Base-by-base conservation (phyloP, 1,139 yeast genomes). In the Sugiyamaella japonica region DNA sequence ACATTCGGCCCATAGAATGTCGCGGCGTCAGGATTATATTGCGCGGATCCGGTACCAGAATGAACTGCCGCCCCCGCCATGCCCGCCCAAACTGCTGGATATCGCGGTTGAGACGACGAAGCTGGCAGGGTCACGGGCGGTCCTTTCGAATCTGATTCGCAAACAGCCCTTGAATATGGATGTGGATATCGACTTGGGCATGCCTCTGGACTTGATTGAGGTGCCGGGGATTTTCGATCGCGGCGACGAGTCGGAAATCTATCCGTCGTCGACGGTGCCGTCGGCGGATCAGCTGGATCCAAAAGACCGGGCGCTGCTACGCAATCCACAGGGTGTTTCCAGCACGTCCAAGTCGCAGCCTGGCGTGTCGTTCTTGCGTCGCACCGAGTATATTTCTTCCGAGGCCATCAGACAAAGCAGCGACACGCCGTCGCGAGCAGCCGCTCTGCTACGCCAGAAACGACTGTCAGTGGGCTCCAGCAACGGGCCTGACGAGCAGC, bases 31-130 rank as follows among this genome's bases (percentile, higher is more conserved):
- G 71, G 97, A 90, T 63, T 91, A 86, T 68, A 85, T 93, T 56
- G 95, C 96, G 54, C 86, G 88, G 63, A 83, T 88, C 54, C 81
- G 96, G 66, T 93, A 90, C 70, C 83, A 83, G 58, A 93, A 93
- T 69, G 88, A 84, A 65, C 76, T 93, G 34, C 99, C 99, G 13
- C 93, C 97, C 1, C 98, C 99, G 9, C 88, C 95, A 23, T 79
- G 95, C 60, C 90, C 96, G 52, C 98, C 99, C 23, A 89, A 88
- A 70, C 78, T 90, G 57, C 71, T 93, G 56, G 81, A 84, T 55
- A 77, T 72, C 51, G 74, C 80, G 13, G 70, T 76, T 2, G 73
- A 76, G 48, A 66, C 73, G 40, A 64, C 76, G 63, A 75, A 76
- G 65, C 70, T 77, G 53, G 75, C 81, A 17, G 79, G 88, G 7